Conservation (phyloP, 2,329 filamentous ascomycete genomes). For the Alternaria dauci region DNA sequence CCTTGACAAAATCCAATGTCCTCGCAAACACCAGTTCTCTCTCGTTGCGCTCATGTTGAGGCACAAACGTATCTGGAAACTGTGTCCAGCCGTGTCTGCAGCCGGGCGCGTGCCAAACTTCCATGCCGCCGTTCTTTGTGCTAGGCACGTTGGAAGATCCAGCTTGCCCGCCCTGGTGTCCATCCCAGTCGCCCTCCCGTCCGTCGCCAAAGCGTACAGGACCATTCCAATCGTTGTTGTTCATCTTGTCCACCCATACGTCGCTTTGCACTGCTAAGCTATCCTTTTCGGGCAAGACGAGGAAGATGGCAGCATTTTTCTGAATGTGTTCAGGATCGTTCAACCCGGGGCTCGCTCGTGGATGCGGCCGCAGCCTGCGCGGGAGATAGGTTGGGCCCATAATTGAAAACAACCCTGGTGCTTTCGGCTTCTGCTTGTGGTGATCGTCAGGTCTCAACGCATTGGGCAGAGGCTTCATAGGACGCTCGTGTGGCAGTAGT, state of each 20-base stretch:
- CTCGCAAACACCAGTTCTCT: conserved; percentile 48
- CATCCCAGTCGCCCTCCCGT: conserved; percentile 43
- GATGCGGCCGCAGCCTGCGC: conserved; percentile 48
- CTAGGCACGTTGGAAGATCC: conserved; percentile 21
- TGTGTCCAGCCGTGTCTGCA: conserved; percentile 56
- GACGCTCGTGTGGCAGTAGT: conserved; percentile 52
- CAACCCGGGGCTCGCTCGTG: conserved; percentile 53
- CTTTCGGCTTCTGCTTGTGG: conserved; percentile 38
- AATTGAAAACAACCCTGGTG: conserved; percentile 49
- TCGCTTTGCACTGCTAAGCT: conserved; percentile 54
- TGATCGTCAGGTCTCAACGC: conserved; percentile 46
- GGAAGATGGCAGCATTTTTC: conserved; percentile 51
- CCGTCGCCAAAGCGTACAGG: conserved; percentile 48
- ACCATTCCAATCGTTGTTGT: conserved; percentile 41
- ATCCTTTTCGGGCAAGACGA: conserved; percentile 54
- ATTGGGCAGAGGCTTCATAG: conserved; percentile 47
- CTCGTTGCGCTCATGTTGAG: conserved; percentile 50
- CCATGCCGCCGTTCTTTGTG: conserved; percentile 46
- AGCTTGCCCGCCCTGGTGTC: conserved; percentile 28
- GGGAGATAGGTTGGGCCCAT: conserved; percentile 55
- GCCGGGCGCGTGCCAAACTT: conserved; percentile 49
- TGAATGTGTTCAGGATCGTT: conserved; percentile 47
- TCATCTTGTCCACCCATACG: conserved; percentile 54
- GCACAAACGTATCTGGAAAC: conserved; percentile 51
- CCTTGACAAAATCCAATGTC: conserved; percentile 49